Conservation (phyloP, 306 rosid species). For the Pueraria montana region DNA sequence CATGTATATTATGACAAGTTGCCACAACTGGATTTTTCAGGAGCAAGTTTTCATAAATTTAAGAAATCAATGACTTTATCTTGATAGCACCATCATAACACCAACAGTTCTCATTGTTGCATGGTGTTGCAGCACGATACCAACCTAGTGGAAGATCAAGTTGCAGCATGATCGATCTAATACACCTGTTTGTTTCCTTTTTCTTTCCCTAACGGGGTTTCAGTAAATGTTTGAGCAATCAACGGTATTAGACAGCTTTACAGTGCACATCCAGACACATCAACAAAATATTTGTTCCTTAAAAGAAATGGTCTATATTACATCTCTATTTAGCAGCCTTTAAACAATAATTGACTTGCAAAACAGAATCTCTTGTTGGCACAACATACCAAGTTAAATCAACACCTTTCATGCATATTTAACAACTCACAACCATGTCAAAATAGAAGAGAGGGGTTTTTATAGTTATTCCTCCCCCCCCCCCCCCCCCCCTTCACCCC, state of each 20-base stretch:
- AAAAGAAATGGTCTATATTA: not conserved
- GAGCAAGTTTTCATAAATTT: not conserved
- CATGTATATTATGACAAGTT: not conserved
- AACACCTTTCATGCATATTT: constrained; percentile 21
- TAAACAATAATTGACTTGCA: not conserved
- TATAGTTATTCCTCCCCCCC: not conserved
- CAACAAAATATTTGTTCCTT: not conserved
- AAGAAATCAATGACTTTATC: not conserved
- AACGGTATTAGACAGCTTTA: not conserved
- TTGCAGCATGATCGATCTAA: not conserved
- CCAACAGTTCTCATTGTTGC: not conserved
- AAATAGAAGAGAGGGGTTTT: not conserved
- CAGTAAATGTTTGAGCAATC: not conserved
- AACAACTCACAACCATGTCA: not conserved
- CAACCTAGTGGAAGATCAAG: not conserved
- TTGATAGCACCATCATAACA: not conserved
- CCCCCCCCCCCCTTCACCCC: no score
- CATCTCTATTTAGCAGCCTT: not conserved
- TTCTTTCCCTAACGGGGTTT: not conserved
- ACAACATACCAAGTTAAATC: not conserved
- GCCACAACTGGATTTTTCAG: constrained; percentile 1
- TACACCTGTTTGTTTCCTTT: not conserved
- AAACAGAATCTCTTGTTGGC: not conserved
- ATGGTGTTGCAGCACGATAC: constrained; percentile 1
- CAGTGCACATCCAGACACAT: not conserved